Conservation (phyloP, 1,139 yeast genomes). For the Geotrichum fermentans region DNA sequence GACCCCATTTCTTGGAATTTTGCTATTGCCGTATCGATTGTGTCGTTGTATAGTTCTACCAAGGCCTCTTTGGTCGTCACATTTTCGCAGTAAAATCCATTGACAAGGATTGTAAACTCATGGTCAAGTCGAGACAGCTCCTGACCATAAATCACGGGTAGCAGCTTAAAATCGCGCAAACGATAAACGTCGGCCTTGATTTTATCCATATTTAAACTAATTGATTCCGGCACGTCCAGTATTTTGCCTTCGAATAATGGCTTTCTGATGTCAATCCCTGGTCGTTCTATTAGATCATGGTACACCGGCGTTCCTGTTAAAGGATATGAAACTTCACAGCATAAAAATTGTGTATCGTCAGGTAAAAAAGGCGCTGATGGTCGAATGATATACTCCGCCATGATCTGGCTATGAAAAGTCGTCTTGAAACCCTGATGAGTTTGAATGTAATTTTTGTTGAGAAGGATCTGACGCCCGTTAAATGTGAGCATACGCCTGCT, state of each 20-base stretch:
- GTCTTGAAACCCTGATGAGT: conserved; percentile 46
- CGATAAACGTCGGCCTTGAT: conserved; percentile 14
- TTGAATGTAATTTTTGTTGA: conserved; percentile 53
- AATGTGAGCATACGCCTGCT: conserved; percentile 53
- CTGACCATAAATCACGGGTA: conserved; percentile 31
- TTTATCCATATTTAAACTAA: conserved; percentile 25
- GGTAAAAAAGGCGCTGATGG: conserved; percentile 46
- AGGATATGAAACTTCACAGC: conserved; percentile 47
- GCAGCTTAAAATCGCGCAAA: conserved; percentile 19
- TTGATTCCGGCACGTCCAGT: conserved; percentile 18
- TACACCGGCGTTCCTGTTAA: conserved; percentile 39
- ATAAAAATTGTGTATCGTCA: conserved; percentile 45
- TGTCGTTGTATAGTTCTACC: conserved; percentile 35
- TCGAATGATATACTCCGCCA: conserved; percentile 44
- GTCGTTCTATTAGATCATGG: conserved; percentile 2
- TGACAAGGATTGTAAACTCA: conserved; percentile 37
- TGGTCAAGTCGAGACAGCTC: conserved; percentile 31
- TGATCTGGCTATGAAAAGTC: conserved; percentile 45
- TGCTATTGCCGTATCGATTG: conserved; percentile 41
- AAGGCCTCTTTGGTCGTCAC: conserved; percentile 37
- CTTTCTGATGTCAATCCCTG: background rate
- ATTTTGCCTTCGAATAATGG: background rate
- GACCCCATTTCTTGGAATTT: conserved; percentile 41
- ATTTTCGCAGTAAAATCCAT: conserved; percentile 36
- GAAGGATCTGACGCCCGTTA: conserved; percentile 53